Percentiles rank a stretch among this genome's conserved stretches.
phyloP scores from a whole-genome alignment of 2,329 filamentous ascomycete species.

The Ilyonectria robusta region DNA sequence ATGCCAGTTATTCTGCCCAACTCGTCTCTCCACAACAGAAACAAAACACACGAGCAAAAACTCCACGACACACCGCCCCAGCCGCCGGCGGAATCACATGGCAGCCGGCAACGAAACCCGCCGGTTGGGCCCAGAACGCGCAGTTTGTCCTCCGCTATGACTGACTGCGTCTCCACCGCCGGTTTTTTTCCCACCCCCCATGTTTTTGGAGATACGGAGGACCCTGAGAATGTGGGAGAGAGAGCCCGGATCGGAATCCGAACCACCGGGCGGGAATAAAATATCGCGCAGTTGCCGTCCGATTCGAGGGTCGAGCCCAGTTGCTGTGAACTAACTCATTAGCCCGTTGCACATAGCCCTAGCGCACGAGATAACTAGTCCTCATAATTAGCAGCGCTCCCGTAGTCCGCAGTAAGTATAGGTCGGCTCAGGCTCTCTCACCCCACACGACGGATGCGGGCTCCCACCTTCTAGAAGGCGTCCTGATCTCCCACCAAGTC shows the following conservation, averaged over 20 bases:
- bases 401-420: not conserved
- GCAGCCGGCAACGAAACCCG: not conserved
- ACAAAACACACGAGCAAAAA: not conserved
- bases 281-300: constrained; percentile 3
- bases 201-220: not conserved
- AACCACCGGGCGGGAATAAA: not conserved
- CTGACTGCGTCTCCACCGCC: not conserved
- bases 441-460: not conserved
- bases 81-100: not conserved
- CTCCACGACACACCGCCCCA: not conserved
- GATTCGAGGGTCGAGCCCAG: not conserved
- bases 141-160: not conserved
- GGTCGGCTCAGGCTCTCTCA: not conserved
- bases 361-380: not conserved
- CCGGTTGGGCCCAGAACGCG: not conserved
- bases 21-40: not conserved
- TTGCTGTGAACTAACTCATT: not conserved
- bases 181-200: not conserved
- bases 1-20: not conserved
- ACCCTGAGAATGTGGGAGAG: not conserved
- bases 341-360: not conserved
- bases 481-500: not conserved
- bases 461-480: not conserved
- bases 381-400: not conserved
- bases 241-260: not conserved